Evolutionary conservation across 306 rosid species (phyloP).

Genomic region (Sphenostylis stenocarpa): DNA sequence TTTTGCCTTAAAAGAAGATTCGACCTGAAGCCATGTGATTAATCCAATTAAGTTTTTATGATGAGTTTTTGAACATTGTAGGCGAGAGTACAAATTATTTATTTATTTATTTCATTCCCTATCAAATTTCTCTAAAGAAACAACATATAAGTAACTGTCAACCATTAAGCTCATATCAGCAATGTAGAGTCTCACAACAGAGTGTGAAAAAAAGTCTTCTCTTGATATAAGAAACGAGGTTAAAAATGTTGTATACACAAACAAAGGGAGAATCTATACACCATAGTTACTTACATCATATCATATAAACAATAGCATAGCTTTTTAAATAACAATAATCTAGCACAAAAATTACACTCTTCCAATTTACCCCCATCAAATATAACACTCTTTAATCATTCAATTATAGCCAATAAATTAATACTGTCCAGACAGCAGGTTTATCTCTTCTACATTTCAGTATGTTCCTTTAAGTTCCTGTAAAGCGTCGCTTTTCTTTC

Average conservation of each 20-base stretch:
- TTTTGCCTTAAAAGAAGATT: no score
- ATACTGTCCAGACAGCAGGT: slow-evolving; percentile 1
- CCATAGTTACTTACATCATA: slow-evolving; percentile 38
- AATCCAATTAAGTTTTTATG: no score
- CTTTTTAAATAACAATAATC: slow-evolving; percentile 24
- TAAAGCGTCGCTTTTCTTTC: slow-evolving; percentile 6
- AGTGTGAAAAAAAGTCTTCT: not conserved
- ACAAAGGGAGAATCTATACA: slow-evolving; percentile 17
- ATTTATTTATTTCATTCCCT: not conserved
- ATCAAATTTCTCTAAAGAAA: not conserved
- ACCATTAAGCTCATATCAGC: not conserved
- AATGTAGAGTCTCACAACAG: not conserved
- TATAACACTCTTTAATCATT: slow-evolving; percentile 22
- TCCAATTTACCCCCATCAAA: not conserved
- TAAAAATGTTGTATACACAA: slow-evolving; percentile 28
- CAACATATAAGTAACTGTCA: not conserved
- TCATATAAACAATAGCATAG: slow-evolving; percentile 33
- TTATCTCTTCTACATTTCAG: not conserved
- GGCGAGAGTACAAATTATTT: no score
- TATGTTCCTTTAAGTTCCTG: slow-evolving; percentile 26
- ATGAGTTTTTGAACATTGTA: no score
- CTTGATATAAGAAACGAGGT: not conserved
- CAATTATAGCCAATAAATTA: slow-evolving; percentile 24
- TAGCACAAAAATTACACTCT: slow-evolving; percentile 32
- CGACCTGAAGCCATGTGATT: no score